These are phyloP conservation scores for Lipomyces sp. DNA, from an alignment of 805 yeast genomes.

Conservation along the genomic window DNA sequence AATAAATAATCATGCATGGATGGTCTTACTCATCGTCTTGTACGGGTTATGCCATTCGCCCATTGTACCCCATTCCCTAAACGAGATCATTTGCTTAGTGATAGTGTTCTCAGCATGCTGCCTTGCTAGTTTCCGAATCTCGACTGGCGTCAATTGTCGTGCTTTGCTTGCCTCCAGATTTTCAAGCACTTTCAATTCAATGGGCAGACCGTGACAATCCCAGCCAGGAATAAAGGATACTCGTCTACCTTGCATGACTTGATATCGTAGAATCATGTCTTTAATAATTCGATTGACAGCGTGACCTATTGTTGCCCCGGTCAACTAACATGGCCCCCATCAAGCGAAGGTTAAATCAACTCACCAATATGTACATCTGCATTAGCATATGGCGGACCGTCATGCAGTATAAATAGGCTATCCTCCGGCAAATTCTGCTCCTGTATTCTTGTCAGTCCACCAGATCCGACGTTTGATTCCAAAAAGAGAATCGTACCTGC, in stretches of 20 bases:
- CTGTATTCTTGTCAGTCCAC: constrained; percentile 19
- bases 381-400: constrained; percentile 99
- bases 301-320: constrained; percentile 55
- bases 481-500: constrained; percentile 50
- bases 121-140: constrained; percentile 68
- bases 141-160: constrained; percentile 48
- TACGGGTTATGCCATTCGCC: constrained; percentile 80
- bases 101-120: constrained; percentile 73
- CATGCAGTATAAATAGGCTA: constrained; percentile 70
- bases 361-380: constrained; percentile 77
- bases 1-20: background rate
- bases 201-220: constrained; percentile 99
- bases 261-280: constrained; percentile 78
- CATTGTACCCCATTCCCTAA: constrained; percentile 75
- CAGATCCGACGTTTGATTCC: background rate
- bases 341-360: background rate
- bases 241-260: constrained; percentile 63
- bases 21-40: constrained; percentile 58
- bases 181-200: constrained; percentile 80
- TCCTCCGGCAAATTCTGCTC: constrained; percentile 37
- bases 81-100: constrained; percentile 63
- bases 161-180: constrained; percentile 42
- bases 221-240: constrained; percentile 89
- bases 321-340: background rate
- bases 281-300: constrained; percentile 87